Conservation (phyloP, 78 protist genomes). For the Ministeria vibrans region DNA sequence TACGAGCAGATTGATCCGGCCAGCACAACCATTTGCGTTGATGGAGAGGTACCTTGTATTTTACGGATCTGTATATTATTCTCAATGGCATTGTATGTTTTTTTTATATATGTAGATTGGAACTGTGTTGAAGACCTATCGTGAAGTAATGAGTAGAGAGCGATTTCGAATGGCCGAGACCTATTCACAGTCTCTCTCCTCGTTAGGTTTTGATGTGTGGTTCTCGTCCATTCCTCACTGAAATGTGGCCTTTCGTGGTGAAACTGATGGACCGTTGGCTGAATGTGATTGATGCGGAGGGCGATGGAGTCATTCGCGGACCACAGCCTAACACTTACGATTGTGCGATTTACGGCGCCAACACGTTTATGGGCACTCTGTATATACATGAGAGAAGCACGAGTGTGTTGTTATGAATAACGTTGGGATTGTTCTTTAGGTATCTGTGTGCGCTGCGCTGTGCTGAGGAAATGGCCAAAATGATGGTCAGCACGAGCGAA, state of each 20-base stretch:
- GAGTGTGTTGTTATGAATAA: no score
- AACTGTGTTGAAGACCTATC: conserved; percentile 6
- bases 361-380: conserved; percentile 6
- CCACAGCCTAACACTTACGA: background rate
- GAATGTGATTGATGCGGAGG: background rate
- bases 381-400: no score
- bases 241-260: background rate
- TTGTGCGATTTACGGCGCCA: conserved; percentile 2
- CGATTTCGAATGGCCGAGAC: background rate
- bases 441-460: conserved; percentile 10
- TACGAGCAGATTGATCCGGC: no score
- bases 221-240: no score
- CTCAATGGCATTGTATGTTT: no score
- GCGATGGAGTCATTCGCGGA: conserved; percentile 13
- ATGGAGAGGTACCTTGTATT: no score
- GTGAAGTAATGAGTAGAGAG: background rate
- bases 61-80: no score
- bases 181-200: no score
- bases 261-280: background rate
- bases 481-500: background rate
- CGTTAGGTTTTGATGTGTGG: background rate
- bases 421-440: no score
- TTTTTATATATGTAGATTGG: no score
- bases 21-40: no score
- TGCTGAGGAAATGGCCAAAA: background rate